phyloP scores from a whole-genome alignment of 352 stramenopile species.

The Globisporangium apiculatum region DNA sequence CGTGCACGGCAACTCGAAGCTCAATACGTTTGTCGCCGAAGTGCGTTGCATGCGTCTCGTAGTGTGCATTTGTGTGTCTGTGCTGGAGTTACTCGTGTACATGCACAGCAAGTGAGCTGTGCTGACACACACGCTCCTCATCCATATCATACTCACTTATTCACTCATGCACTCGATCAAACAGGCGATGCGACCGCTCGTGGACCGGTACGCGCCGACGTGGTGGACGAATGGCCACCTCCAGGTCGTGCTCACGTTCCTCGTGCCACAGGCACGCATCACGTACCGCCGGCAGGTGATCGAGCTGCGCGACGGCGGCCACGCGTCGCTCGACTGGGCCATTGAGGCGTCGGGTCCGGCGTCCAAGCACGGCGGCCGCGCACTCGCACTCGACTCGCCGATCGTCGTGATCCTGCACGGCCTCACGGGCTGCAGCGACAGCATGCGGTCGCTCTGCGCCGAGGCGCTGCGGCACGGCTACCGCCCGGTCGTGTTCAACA shows the following conservation, averaged over 20 bases:
- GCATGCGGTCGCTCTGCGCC: conserved; percentile 54
- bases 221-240: conserved; percentile 77
- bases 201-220: conserved; percentile 38
- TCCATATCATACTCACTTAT: neutral
- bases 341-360: conserved; percentile 22
- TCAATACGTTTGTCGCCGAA: conserved; percentile 8
- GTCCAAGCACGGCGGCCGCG: neutral
- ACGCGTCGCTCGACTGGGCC: conserved; percentile 66
- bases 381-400: conserved; percentile 22
- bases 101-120: neutral
- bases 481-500: conserved; percentile 80
- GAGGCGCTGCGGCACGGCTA: conserved; percentile 55
- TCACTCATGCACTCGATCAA: neutral
- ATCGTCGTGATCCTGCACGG: conserved; percentile 66
- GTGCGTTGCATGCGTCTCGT: neutral
- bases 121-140: too few relatives aligned
- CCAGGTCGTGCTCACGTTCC: conserved; percentile 63
- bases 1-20: conserved; percentile 10
- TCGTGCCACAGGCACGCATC: conserved; percentile 49
- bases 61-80: neutral
- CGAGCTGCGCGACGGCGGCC: conserved; percentile 49
- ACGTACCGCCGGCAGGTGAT: conserved; percentile 59
- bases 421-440: conserved; percentile 56
- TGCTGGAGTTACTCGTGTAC: neutral
- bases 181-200: neutral